These are phyloP conservation scores for Cutaneotrichosporon sp. DNA, from an alignment of 1,284 basidiomycete genomes.

Conservation along the genomic window DNA sequence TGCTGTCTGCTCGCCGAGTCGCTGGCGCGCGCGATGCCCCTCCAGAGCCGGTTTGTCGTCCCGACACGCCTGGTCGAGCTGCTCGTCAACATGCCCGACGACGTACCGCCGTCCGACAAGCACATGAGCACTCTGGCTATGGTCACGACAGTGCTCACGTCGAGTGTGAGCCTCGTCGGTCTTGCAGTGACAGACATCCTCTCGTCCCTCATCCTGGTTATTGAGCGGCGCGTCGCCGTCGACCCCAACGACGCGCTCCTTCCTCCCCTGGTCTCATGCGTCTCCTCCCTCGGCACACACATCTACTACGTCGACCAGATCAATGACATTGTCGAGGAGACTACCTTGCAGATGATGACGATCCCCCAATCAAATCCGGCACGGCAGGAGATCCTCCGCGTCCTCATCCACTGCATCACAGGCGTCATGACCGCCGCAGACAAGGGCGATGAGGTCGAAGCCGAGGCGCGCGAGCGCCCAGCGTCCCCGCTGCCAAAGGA, in stretches of 20 bases:
- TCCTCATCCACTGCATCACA: conserved; percentile 37
- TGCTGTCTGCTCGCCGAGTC: conserved; percentile 77
- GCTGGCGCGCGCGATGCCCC: conserved; percentile 75
- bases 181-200: conserved; percentile 86
- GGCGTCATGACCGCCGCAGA: conserved; percentile 38
- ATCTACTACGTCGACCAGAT: conserved; percentile 96
- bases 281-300: conserved; percentile 72
- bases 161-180: conserved; percentile 77
- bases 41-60: conserved; percentile 86
- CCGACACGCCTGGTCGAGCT: conserved; percentile 80
- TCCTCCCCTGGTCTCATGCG: conserved; percentile 67
- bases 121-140: conserved; percentile 72
- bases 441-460: conserved; percentile 34
- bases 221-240: conserved; percentile 65
- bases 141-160: conserved; percentile 74
- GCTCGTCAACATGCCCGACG: conserved; percentile 65
- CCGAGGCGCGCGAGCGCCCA: conserved; percentile 7
- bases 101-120: conserved; percentile 54
- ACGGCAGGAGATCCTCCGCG: conserved; percentile 64
- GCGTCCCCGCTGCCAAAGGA: conserved; percentile 5
- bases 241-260: conserved; percentile 65
- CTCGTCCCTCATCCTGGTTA: conserved; percentile 66
- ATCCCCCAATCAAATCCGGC: conserved; percentile 49
- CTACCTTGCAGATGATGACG: conserved; percentile 65
- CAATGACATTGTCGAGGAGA: conserved; percentile 82